phyloP scores from a whole-genome alignment of 1,139 yeast species.

The Candida tetrigidarum region DNA sequence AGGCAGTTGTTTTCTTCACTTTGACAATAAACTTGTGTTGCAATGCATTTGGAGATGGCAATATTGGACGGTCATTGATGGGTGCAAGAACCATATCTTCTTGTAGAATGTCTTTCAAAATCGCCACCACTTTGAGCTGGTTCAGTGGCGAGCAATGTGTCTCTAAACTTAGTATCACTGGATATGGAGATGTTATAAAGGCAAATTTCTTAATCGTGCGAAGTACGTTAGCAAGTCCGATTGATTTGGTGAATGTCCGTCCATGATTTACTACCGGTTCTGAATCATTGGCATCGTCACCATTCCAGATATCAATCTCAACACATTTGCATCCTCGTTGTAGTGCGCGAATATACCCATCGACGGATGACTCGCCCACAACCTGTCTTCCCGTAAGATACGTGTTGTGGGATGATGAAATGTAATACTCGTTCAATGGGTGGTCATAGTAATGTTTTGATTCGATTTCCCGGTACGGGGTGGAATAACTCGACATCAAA shows the following conservation, averaged over 20 bases:
- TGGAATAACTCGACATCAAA: conserved; percentile 50
- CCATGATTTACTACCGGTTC: conserved; percentile 96
- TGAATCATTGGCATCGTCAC: conserved; percentile 31
- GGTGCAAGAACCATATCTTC: conserved; percentile 57
- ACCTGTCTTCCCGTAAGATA: conserved; percentile 87
- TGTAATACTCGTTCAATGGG: conserved; percentile 85
- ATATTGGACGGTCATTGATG: conserved; percentile 25
- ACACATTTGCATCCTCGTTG: conserved; percentile 93
- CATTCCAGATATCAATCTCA: conserved; percentile 97
- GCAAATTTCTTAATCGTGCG: conserved; percentile 80
- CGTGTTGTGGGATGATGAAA: conserved; percentile 95
- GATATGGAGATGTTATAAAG: conserved; percentile 81
- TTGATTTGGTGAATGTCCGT: conserved; percentile 73
- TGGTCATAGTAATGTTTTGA: conserved; percentile 49
- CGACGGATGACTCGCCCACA: conserved; percentile 90
- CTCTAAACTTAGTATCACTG: conserved; percentile 87
- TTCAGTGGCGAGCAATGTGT: conserved; percentile 71
- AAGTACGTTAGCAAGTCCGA: conserved; percentile 71
- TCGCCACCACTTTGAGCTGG: conserved; percentile 60
- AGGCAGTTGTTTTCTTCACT: conserved; percentile 61
- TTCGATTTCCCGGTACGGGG: conserved; percentile 34
- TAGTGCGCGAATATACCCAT: conserved; percentile 86
- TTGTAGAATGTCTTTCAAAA: conserved; percentile 61
- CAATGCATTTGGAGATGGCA: conserved; percentile 78
- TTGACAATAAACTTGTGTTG: conserved; percentile 74